Evolutionary conservation across 1,284 basidiomycete genomes (phyloP).

Genomic region (Boletus sp.): DNA sequence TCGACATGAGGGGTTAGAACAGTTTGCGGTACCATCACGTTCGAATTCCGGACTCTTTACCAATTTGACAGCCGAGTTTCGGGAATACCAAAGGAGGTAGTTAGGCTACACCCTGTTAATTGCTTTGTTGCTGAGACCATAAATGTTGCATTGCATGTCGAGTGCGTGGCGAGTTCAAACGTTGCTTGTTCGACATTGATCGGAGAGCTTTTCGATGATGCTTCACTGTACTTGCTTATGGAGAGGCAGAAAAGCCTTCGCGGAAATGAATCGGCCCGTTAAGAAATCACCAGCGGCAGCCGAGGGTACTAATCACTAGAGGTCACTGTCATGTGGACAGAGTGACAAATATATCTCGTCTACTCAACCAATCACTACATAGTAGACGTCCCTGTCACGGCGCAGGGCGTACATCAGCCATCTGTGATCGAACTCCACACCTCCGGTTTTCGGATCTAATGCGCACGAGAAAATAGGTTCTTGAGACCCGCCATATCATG

Average conservation of each 20-base stretch:
- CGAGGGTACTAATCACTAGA: not conserved
- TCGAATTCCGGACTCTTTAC: conserved; percentile 1
- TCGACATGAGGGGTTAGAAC: conserved; percentile 10
- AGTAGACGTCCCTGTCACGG: not conserved
- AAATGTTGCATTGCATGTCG: conserved; percentile 5
- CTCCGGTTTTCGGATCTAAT: conserved; percentile 6
- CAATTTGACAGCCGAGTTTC: conserved; percentile 11
- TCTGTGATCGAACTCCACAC: not conserved
- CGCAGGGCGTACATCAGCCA: not conserved
- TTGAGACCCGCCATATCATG: not conserved
- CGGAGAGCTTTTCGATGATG: too few relatives aligned
- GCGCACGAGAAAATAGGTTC: conserved; percentile 13
- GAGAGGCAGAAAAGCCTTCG: not conserved
- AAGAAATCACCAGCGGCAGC: not conserved
- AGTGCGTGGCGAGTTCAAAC: not conserved
- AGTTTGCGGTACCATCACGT: conserved; percentile 1
- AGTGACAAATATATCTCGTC: not conserved
- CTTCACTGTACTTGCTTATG: too few relatives aligned
- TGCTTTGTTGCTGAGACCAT: conserved; percentile 5
- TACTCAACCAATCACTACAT: not conserved
- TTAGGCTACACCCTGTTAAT: conserved; percentile 5
- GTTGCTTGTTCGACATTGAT: not conserved
- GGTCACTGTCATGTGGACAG: not conserved
- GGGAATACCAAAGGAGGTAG: not conserved
- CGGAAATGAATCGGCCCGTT: conserved; percentile 7